These are phyloP conservation scores for Apiotrichum gamsii DNA, from an alignment of 1,284 basidiomycete species.

Conservation along the genomic window DNA sequence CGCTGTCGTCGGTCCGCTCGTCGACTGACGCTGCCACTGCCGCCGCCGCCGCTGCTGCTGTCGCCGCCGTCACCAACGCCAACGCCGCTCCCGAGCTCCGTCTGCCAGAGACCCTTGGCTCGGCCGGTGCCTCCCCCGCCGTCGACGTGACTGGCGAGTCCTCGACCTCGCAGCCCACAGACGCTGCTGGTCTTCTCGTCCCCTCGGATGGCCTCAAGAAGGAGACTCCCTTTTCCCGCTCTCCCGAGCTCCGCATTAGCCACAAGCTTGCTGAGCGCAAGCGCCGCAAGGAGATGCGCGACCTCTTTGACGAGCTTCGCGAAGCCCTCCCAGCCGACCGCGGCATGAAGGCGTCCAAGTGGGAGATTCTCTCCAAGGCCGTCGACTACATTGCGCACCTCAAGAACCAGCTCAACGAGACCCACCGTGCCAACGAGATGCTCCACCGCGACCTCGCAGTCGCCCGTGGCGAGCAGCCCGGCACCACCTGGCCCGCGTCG, in stretches of 20 bases:
- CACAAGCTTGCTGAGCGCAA: conserved; percentile 94
- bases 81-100: conserved; percentile 24
- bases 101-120: conserved; percentile 33
- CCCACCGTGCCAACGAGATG: conserved; percentile 12
- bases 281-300: conserved; percentile 94
- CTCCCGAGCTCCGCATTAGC: conserved; percentile 82
- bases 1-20: conserved; percentile 30
- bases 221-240: conserved; percentile 82
- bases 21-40: conserved; percentile 8
- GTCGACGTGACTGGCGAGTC: conserved; percentile 2
- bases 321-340: conserved; percentile 84
- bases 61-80: conserved; percentile 2
- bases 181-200: not conserved
- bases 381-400: conserved; percentile 23
- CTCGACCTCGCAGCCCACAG: not conserved
- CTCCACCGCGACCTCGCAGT: conserved; percentile 13
- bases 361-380: conserved; percentile 21
- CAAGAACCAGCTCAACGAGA: conserved; percentile 15
- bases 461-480: conserved; percentile 9
- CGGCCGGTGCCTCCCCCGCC: conserved; percentile 23
- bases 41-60: not conserved
- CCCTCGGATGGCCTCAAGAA: conserved; percentile 21
- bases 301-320: conserved; percentile 86
- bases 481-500: conserved; percentile 11
- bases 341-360: conserved; percentile 86